Evolutionary conservation across 352 stramenopile species (phyloP), one percentile per base, ranked within the genome.

Genomic region (Phytophthora pseudosyringae): DNA sequence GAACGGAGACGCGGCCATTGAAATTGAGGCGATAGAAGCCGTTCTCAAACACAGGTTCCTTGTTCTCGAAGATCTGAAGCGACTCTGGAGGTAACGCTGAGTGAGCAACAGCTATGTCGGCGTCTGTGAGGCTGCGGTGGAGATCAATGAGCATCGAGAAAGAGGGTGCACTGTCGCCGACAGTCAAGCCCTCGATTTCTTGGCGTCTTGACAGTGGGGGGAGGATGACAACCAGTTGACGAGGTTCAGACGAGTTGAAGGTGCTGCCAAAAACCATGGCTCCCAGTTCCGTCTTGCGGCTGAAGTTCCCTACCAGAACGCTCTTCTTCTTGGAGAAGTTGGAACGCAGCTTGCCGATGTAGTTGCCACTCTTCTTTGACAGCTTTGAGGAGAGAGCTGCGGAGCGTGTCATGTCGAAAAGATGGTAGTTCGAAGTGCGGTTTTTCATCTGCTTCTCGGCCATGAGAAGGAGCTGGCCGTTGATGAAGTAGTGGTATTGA

Each of bases 361-460:
- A 97, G 48, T 97, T 94, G 41, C 88, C 90, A 36, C 83, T 90
- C 62, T 97, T 97, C 69, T 97, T 97, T 5, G 73, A 85, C 1
- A 96, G 59, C 29, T 86, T 86, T 28, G 64, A 68, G 1, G 71
- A 57, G 3, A 80, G 36, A 13, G 76, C 69, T 8, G 70, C 68
- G 2, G 75, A 82, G 25, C 87, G 74, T 16, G 86, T 85, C 77
- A 94, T 93, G 69, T 97, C 90, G 59, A 94, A 97, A 45, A 97
- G 64, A 59, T 91, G 75, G 62, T 94, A 96, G 69, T 95, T 93
- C 13, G 86, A 85, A 18, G 86, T 94, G 25, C 86, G 85, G 48
- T 81, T 88, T 64, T 88, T 85, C 55, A 85, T 65, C 57, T 89
- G 70, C 60, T 89, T 91, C 43, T 90, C 72, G 12, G 83, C 83